phyloP scores from a whole-genome alignment of 108 stramenopile species.

The Cyclostephanos invisitatus region DNA sequence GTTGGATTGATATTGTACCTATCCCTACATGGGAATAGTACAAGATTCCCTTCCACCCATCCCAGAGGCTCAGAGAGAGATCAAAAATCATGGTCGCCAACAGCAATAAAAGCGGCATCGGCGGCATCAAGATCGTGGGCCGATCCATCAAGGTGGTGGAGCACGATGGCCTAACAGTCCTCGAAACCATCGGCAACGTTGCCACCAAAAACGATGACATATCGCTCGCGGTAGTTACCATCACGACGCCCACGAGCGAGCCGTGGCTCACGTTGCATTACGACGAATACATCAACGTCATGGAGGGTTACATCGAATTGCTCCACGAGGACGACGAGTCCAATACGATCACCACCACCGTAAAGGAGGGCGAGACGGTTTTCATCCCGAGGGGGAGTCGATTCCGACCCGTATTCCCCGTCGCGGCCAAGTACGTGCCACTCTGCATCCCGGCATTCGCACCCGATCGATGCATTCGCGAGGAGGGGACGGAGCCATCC shows the following conservation, averaged over 20 bases:
- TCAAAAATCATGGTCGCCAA: conserved; percentile 4
- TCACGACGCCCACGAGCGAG: conserved; percentile 56
- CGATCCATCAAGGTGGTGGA: conserved; percentile 68
- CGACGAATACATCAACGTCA: conserved; percentile 72
- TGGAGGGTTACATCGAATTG: conserved; percentile 55
- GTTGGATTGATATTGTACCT: no score
- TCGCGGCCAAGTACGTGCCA: conserved; percentile 69
- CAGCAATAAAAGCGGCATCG: not conserved
- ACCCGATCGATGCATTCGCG: conserved; percentile 71
- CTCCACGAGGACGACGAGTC: conserved; percentile 26
- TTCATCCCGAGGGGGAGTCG: conserved; percentile 66
- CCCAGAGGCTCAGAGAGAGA: no score
- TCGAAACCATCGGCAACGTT: conserved; percentile 75
- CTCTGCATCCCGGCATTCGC: conserved; percentile 77
- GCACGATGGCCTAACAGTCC: conserved; percentile 61
- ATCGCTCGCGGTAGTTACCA: conserved; percentile 65
- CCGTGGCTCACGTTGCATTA: conserved; percentile 78
- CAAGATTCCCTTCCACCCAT: no score
- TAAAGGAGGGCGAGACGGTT: conserved; percentile 62
- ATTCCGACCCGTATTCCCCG: conserved; percentile 69
- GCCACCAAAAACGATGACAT: conserved; percentile 52
- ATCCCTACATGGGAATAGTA: no score
- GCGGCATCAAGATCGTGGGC: conserved; percentile 55
- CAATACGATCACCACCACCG: conserved; percentile 12
- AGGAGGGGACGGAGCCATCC: conserved; percentile 48